Conservation (phyloP, 1,139 yeast species). For the Meyerozyma smithsonii region DNA sequence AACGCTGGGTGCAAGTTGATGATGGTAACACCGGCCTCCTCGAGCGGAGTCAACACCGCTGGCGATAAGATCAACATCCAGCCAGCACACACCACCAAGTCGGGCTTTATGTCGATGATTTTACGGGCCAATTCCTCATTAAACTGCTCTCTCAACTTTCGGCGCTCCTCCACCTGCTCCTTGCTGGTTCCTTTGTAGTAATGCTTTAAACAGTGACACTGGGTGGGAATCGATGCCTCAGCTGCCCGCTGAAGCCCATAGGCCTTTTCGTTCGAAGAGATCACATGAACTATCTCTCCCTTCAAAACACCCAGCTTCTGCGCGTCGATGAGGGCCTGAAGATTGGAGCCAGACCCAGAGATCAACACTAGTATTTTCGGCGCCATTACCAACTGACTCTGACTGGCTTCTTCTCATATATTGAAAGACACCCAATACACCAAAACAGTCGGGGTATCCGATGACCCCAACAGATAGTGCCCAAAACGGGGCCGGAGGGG, state of each 20-base stretch:
- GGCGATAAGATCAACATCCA: conserved; percentile 94
- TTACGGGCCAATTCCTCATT: conserved; percentile 72
- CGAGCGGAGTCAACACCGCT: conserved; percentile 63
- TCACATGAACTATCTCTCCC: conserved; percentile 66
- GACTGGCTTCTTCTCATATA: not conserved
- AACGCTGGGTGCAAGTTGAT: conserved; percentile 94
- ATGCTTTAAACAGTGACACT: conserved; percentile 64
- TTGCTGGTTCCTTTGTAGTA: conserved; percentile 75
- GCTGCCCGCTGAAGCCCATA: conserved; percentile 80
- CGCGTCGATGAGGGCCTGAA: conserved; percentile 90
- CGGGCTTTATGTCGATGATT: conserved; percentile 61
- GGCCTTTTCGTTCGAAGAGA: conserved; percentile 80
- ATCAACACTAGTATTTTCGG: conserved; percentile 66
- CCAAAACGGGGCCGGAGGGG: too few species aligned
- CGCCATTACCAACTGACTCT: not conserved
- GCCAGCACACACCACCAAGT: conserved; percentile 93
- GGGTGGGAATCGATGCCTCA: conserved; percentile 61
- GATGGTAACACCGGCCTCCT: conserved; percentile 60
- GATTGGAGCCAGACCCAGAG: conserved; percentile 90
- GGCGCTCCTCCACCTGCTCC: conserved; percentile 52
- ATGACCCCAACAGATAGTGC: too few species aligned
- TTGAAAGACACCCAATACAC: not conserved
- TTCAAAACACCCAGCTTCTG: conserved; percentile 36
- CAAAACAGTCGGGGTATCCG: too few species aligned
- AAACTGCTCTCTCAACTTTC: conserved; percentile 60